These are phyloP conservation scores for Tetrahymena elliotti DNA, from an alignment of 73 alveolate genomes.

Conservation along the genomic window DNA sequence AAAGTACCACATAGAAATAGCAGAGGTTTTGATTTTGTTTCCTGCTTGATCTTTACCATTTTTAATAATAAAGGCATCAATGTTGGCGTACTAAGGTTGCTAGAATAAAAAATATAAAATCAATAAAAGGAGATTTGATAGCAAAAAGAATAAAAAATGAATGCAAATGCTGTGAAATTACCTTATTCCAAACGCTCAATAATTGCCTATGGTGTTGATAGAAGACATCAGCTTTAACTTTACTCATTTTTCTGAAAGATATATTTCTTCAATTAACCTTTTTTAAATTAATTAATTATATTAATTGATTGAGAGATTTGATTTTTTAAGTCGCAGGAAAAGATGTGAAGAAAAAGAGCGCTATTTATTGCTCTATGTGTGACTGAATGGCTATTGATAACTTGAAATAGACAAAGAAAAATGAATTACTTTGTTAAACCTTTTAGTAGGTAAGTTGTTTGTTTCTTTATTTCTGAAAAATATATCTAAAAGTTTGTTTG, in stretches of 20 bases:
- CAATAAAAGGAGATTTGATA: not conserved
- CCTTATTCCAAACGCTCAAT: not conserved
- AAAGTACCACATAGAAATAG: conserved; percentile 37
- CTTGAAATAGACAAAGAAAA: not conserved
- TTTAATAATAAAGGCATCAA: conserved; percentile 9
- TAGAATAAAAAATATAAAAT: not conserved
- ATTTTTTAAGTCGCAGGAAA: not conserved
- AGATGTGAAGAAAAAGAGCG: not conserved
- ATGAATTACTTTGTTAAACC: not conserved
- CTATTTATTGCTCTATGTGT: not conserved
- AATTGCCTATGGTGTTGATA: not conserved
- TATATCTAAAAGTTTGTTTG: not conserved
- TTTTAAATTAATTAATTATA: not conserved
- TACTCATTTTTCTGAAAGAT: not conserved
- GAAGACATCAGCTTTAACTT: not conserved
- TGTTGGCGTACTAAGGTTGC: not conserved
- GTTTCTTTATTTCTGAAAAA: not conserved
- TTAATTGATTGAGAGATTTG: not conserved
- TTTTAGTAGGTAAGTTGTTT: not conserved
- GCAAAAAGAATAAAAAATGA: not conserved
- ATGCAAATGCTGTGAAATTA: not conserved
- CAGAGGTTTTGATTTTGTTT: conserved; percentile 29
- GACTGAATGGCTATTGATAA: not conserved
- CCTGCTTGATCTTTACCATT: conserved; percentile 36
- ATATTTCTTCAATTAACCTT: not conserved